These are phyloP conservation scores for Lentinus tigrinus DNA, from an alignment of 768 basidiomycete genomes.

Conservation along the genomic window DNA sequence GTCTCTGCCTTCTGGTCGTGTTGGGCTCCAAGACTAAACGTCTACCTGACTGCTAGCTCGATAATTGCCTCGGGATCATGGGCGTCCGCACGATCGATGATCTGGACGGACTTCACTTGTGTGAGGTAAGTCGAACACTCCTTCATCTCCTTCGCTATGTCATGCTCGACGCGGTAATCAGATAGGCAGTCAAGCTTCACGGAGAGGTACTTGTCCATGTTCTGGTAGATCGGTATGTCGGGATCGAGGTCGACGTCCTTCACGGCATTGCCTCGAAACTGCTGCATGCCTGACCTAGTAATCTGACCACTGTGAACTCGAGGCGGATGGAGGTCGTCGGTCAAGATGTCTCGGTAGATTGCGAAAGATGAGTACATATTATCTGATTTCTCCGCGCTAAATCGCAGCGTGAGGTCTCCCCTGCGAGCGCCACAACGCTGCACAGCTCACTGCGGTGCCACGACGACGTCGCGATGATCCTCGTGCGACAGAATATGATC, in stretches of 20 bases:
- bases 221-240: neutral
- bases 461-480: no score
- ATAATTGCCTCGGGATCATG: neutral
- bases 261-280: neutral
- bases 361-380: no score
- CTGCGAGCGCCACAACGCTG: no score
- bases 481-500: no score
- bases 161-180: conserved; percentile 1
- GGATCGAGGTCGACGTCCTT: neutral
- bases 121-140: conserved; percentile 1
- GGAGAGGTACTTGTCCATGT: conserved; percentile 6
- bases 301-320: neutral
- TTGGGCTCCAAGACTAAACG: neutral
- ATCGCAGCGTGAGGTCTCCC: no score
- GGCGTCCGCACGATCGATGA: neutral
- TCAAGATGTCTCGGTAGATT: no score
- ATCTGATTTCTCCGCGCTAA: no score
- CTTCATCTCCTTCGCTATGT: neutral
- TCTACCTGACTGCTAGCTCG: neutral
- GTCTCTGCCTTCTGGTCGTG: no score
- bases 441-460: no score
- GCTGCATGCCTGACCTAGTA: no score
- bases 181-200: neutral
- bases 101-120: neutral
- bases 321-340: neutral